Evolutionary conservation across 1,139 yeast species (phyloP), one percentile per base, ranked within the genome.

Genomic region (Lodderomyces elongisporus): DNA sequence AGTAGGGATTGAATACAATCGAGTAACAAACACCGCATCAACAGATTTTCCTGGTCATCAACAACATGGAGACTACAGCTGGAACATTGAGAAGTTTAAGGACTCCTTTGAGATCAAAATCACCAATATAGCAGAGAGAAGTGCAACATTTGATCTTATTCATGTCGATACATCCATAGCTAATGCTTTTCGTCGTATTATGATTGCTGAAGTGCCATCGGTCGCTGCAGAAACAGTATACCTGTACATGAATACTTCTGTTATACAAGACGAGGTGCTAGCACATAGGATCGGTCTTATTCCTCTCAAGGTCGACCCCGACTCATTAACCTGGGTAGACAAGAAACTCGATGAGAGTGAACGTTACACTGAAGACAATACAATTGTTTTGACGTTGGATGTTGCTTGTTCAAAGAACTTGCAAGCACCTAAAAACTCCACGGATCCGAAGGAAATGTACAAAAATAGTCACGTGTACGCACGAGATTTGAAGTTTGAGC

Each of bases 161-260:
- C 82, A 87, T 47, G 66, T 89, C 32, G 98, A 91, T 56, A 85
- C 97, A 2, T 85, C 97, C 10, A 69, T 91, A 38, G 91, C 97
- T 33, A 91, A 91, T 66, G 97, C 98, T 0, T 88, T 91, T 63
- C 84, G 98, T 54, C 83, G 98, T 55, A 85, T 91, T 47, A 89
- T 91, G 96, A 79, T 91, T 42, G 77, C 96, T 1, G 98, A 91
- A 57, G 95, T 91, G 22, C 98, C 98, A 14, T 75, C 93, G 3
- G 94, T 91, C 30, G 98, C 98, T 6, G 85, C 95, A 18, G 98
- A 91, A 58, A 77, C 84, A 42, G 87, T 91, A 20, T 89, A 83
- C 56, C 74, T 91, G 44, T 84, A 83, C 65, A 89, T 87, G 72
- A 91, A 91, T 62, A 91, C 98, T 2, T 85, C 96, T 3, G 96